phyloP scores from a whole-genome alignment of 108 stramenopile species.

The Chaetoceros tenuissimus region DNA sequence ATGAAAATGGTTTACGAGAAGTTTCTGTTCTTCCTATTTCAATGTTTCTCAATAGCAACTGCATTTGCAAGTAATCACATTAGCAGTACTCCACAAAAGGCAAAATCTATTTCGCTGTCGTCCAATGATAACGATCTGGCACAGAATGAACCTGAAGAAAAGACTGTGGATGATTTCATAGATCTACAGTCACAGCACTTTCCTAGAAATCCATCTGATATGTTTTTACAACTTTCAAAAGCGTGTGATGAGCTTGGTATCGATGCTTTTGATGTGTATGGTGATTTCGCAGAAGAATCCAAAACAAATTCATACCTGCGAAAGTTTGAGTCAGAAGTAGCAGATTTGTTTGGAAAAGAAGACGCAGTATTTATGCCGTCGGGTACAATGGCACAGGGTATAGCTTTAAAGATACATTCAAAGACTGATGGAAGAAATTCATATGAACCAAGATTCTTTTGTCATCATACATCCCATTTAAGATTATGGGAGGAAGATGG shows the following conservation, averaged over 20 bases:
- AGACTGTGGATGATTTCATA: too few relatives aligned
- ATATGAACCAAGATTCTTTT: slow-evolving; percentile 28
- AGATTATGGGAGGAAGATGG: slow-evolving; percentile 60
- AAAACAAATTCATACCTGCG: slow-evolving; percentile 36
- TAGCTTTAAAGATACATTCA: slow-evolving; percentile 55
- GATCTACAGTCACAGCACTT: not conserved
- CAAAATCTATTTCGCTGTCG: too few relatives aligned
- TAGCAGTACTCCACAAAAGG: too few relatives aligned
- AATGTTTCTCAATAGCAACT: too few relatives aligned
- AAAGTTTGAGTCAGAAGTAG: slow-evolving; percentile 56
- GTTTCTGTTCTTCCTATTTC: too few relatives aligned
- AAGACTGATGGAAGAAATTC: slow-evolving; percentile 1
- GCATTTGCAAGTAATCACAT: too few relatives aligned
- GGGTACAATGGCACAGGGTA: slow-evolving; percentile 75
- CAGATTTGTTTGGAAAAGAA: slow-evolving; percentile 49
- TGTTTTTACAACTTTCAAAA: not conserved
- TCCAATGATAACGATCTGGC: too few relatives aligned
- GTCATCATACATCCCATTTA: slow-evolving; percentile 64
- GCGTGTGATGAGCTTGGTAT: not conserved
- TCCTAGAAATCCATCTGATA: not conserved
- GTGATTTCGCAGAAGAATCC: slow-evolving; percentile 28
- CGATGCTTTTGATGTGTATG: slow-evolving; percentile 41
- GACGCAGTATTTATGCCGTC: slow-evolving; percentile 73
- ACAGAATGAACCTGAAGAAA: too few relatives aligned
- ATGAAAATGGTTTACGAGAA: too few relatives aligned